Evolutionary conservation across 768 basidiomycete genomes (phyloP).

Genomic region (Favolaschia claudopus): DNA sequence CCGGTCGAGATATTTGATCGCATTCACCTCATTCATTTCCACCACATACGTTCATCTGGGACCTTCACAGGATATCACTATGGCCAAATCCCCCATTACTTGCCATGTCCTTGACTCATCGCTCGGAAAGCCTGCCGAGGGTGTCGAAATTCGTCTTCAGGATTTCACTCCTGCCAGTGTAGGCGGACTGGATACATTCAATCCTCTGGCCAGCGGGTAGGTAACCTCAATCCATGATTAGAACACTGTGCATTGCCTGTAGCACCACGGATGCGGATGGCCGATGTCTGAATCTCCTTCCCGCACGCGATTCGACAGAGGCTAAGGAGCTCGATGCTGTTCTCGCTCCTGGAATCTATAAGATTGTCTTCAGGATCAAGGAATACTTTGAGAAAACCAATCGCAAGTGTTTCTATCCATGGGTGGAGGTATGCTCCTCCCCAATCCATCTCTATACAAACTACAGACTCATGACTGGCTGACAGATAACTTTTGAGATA

Average conservation of each 20-base stretch:
- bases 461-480: slow-evolving; percentile 13
- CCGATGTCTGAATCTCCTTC: slow-evolving; percentile 80
- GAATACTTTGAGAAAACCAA: slow-evolving; percentile 76
- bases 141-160: slow-evolving; percentile 72
- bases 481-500: slow-evolving; percentile 81
- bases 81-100: slow-evolving; percentile 83
- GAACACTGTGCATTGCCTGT: slow-evolving; percentile 17
- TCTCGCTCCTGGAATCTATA: slow-evolving; percentile 74
- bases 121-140: slow-evolving; percentile 80
- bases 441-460: not conserved
- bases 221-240: slow-evolving; percentile 8
- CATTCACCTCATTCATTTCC: not conserved
- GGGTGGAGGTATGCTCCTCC: slow-evolving; percentile 74
- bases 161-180: slow-evolving; percentile 36
- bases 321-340: slow-evolving; percentile 50
- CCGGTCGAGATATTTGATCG: not conserved
- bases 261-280: slow-evolving; percentile 86
- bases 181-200: slow-evolving; percentile 53
- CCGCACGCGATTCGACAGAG: slow-evolving; percentile 56
- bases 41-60: no score
- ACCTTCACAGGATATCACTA: no score
- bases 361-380: slow-evolving; percentile 84
- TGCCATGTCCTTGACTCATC: slow-evolving; percentile 93
- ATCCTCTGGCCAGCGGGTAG: slow-evolving; percentile 68
- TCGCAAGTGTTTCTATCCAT: slow-evolving; percentile 84